Evolutionary conservation across 495 filamentous ascomycete species (phyloP).

Genomic region (Echria macrotheca): DNA sequence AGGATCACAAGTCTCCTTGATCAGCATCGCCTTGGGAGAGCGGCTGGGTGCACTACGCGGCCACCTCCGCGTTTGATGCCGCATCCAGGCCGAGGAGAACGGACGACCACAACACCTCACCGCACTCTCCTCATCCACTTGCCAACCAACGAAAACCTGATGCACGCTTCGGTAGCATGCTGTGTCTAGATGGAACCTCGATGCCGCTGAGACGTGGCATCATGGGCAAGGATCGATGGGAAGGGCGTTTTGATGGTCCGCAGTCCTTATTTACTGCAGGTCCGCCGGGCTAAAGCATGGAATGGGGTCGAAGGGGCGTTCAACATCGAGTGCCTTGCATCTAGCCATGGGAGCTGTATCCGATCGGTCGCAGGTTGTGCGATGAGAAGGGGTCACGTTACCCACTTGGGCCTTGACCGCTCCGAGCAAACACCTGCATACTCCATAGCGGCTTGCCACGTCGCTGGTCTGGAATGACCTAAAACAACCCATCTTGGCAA

Average conservation of each 20-base stretch:
- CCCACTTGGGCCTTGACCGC: slow-evolving; percentile 16
- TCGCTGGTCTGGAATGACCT: slow-evolving; percentile 3
- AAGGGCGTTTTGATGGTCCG: slow-evolving; percentile 9
- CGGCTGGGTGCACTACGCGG: too few relatives aligned
- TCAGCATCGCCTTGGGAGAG: not conserved
- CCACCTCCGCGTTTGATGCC: too few relatives aligned
- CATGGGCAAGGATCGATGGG: not conserved
- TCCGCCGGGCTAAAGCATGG: slow-evolving; percentile 5
- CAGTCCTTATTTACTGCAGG: slow-evolving; percentile 12
- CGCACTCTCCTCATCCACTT: too few relatives aligned
- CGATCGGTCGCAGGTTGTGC: not conserved
- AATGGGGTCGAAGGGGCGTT: slow-evolving; percentile 7
- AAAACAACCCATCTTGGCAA: not conserved
- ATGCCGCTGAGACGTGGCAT: slow-evolving; percentile 8
- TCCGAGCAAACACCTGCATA: slow-evolving; percentile 1
- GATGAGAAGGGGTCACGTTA: slow-evolving; percentile 6
- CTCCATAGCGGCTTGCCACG: slow-evolving; percentile 7
- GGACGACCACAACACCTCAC: too few relatives aligned
- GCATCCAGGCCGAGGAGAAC: too few relatives aligned
- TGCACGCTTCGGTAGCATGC: not conserved
- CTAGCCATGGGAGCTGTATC: not conserved
- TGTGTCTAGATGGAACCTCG: not conserved
- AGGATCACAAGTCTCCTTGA: slow-evolving; percentile 7
- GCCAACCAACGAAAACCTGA: too few relatives aligned
- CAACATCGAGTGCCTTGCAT: not conserved